Evolutionary conservation across 345 rosid genomes (phyloP).

Genomic region (Erodium maritimum): DNA sequence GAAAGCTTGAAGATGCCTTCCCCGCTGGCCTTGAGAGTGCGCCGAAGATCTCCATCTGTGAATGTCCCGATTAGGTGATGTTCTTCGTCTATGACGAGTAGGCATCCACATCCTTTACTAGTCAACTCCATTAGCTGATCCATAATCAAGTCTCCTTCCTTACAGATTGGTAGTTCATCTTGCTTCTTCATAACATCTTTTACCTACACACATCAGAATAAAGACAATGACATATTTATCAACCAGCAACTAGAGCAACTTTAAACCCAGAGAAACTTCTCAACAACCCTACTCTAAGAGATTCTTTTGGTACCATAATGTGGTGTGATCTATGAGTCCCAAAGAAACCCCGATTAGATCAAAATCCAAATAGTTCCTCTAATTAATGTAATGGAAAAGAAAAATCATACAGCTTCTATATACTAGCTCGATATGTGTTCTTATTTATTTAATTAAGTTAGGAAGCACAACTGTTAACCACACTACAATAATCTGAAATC

Average conservation of each 20-base stretch:
- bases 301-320: neutral
- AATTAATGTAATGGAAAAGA: too few relatives aligned
- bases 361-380: too few relatives aligned
- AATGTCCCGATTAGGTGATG: constrained; percentile 74
- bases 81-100: constrained; percentile 61
- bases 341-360: neutral
- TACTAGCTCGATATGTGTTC: too few relatives aligned
- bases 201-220: constrained; percentile 28
- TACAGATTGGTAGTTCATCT: constrained; percentile 80
- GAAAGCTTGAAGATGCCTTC: constrained; percentile 88
- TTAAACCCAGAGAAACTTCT: neutral
- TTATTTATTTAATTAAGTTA: too few relatives aligned
- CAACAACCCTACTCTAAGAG: neutral
- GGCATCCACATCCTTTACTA: constrained; percentile 90
- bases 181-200: constrained; percentile 88
- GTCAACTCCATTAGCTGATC: constrained; percentile 89
- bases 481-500: too few relatives aligned
- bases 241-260: neutral
- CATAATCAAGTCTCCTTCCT: constrained; percentile 83
- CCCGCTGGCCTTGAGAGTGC: constrained; percentile 76
- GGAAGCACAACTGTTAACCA: too few relatives aligned
- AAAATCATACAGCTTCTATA: too few relatives aligned
- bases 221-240: neutral
- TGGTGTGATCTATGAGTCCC: neutral
- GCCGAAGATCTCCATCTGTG: constrained; percentile 90